These are phyloP conservation scores for Russula sp. DNA, from an alignment of 768 basidiomycete genomes.

Conservation along the genomic window DNA sequence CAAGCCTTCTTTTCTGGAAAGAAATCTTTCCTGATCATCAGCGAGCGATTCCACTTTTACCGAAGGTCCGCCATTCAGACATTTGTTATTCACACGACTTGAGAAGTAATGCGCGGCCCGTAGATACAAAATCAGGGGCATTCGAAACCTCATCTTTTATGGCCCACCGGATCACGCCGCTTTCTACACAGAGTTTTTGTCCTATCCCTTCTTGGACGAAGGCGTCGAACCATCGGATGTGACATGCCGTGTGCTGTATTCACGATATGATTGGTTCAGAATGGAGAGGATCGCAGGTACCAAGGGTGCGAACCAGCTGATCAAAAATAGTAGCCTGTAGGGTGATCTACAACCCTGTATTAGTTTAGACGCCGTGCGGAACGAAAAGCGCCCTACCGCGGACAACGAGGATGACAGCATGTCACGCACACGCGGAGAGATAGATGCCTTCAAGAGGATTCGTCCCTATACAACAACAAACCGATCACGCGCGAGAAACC, in stretches of 20 bases:
- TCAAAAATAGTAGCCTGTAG: constrained; percentile 17
- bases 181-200: constrained; percentile 87
- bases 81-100: background rate
- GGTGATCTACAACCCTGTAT: background rate
- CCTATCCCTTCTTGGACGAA: constrained; percentile 86
- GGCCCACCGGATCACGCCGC: constrained; percentile 84
- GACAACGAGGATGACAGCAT: background rate
- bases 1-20: constrained; percentile 88
- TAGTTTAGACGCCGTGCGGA: background rate
- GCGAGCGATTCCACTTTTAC: constrained; percentile 99
- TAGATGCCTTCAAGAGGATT: constrained; percentile 2
- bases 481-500: background rate
- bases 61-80: constrained; percentile 47
- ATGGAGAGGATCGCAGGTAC: constrained; percentile 78
- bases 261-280: constrained; percentile 83
- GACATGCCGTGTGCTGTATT: constrained; percentile 74
- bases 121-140: constrained; percentile 90
- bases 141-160: constrained; percentile 91
- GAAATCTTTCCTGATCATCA: constrained; percentile 82
- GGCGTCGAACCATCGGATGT: constrained; percentile 85
- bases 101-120: constrained; percentile 4
- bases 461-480: constrained; percentile 5
- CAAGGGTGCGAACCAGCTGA: constrained; percentile 30
- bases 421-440: background rate
- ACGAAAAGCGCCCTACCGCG: background rate